These are phyloP conservation scores for Rhizophagus sp. DNA, from an alignment of 192 early-diverging fungal genomes.

Conservation along the genomic window DNA sequence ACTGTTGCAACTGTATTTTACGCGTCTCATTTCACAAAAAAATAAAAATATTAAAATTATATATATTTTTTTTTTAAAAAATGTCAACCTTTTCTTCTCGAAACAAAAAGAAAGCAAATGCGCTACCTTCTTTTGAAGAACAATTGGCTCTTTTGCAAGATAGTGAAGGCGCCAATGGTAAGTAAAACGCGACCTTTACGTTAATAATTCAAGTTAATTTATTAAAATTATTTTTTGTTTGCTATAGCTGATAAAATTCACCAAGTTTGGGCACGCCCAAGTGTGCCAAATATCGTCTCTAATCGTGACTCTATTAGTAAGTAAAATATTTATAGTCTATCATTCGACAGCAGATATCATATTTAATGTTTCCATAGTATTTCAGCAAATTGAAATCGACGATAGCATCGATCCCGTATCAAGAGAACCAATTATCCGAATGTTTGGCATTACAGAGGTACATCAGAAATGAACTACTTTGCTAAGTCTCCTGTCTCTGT, in stretches of 20 bases:
- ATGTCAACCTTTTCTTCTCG: too few relatives aligned
- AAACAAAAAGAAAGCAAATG: not conserved
- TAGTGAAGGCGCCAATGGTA: not conserved
- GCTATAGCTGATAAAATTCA: conserved; percentile 38
- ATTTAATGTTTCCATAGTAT: conserved; percentile 55
- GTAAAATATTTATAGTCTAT: not conserved
- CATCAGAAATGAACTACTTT: not conserved
- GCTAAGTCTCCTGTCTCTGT: not conserved
- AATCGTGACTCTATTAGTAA: conserved; percentile 42
- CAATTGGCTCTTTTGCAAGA: conserved; percentile 10
- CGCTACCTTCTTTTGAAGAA: not conserved
- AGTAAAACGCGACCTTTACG: too few relatives aligned
- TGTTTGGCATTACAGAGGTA: conserved; percentile 87
- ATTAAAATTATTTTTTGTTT: not conserved
- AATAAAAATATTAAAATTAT: too few relatives aligned
- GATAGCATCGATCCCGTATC: conserved; percentile 61
- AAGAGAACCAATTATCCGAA: conserved; percentile 64
- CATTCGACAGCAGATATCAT: not conserved
- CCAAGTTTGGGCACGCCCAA: conserved; percentile 40
- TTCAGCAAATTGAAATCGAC: conserved; percentile 96
- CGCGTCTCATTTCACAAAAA: too few relatives aligned
- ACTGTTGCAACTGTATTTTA: too few relatives aligned
- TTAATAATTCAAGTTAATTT: not conserved
- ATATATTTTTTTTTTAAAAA: too few relatives aligned
- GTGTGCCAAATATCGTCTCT: conserved; percentile 34